Conservation (phyloP, 176 grass and related monocot species). For the Oryza punctata region DNA sequence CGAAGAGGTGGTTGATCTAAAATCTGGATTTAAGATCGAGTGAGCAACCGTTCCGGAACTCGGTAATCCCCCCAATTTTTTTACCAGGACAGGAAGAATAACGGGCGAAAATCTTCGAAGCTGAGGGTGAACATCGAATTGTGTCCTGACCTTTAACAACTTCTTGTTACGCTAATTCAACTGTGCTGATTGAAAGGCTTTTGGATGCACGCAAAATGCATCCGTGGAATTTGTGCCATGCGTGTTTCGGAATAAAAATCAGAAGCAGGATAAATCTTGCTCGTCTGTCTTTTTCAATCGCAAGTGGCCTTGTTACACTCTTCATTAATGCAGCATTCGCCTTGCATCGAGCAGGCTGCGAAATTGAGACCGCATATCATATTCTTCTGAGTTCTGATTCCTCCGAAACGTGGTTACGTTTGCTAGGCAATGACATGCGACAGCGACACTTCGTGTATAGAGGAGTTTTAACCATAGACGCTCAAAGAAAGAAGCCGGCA, state of each 20-base stretch:
- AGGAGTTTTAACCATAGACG: neutral
- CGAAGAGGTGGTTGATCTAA: conserved; percentile 50
- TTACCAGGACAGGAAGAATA: conserved; percentile 31
- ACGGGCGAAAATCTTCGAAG: neutral
- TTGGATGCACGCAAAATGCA: neutral
- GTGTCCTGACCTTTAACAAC: neutral
- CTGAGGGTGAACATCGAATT: neutral
- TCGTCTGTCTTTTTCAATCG: neutral
- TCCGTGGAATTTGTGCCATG: neutral
- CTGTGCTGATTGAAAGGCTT: conserved; percentile 17
- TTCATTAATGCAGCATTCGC: neutral
- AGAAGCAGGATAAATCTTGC: neutral
- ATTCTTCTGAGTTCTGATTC: neutral
- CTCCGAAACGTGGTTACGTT: neutral
- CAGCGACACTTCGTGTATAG: neutral
- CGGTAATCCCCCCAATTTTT: neutral
- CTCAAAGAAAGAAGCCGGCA: neutral
- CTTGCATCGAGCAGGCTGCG: neutral
- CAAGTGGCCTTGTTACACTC: neutral
- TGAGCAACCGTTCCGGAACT: conserved; percentile 1
- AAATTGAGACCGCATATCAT: neutral
- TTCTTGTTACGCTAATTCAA: neutral
- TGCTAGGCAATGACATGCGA: neutral
- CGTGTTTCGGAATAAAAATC: neutral
- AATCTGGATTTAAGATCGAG: conserved; percentile 62